Base-by-base conservation (phyloP, 768 basidiomycete species). In the Suillus bovinus region DNA sequence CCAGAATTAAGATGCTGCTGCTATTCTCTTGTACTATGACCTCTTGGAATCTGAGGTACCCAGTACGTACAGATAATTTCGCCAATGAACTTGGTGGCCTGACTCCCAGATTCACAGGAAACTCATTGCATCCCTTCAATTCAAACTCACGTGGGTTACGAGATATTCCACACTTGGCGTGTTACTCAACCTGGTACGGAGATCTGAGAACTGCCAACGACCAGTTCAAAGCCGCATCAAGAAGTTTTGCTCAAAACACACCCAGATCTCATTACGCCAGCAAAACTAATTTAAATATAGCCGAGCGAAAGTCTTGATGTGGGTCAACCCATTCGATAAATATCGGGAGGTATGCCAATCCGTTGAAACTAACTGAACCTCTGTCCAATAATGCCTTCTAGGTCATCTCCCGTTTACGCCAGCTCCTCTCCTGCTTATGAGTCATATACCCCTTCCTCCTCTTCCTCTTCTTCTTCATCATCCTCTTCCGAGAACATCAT, bases 401-500 rank as follows among this genome's bases (percentile, higher is more conserved):
- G 69, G 42, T 46, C 65, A 9, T 64, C 74, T 22, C 34, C 74
- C 58, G 57, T 74, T 68, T 65, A 73, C 63, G 61, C 71, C 53
- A 63, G 70, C 65, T 61, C 69, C 58, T 69, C 74, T 39, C 68
- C 69, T 63, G 61, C 67, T 50, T 70, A 74, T 22, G 73, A 74
- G 10, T 60, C 71, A 24, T 71, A 70, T 44, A 63, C 68, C 11
- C 66, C 60, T 46, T 46, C 44, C 5, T 46, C 44, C 4, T 42
- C 42, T 13, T 64, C 36, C 1, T 64, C 74, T 14, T 52, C 73
- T 49, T 63, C 80, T n/a, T n/a, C n/a, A n/a, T n/a, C n/a, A 54
- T 59, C 70, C 61, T 61, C 64, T 22, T 65, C 67, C 20, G 55
- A 65, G 47, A 67, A 70, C 22, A 44, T 74, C 61, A 68, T 72